Base-by-base conservation (phyloP, 192 early-diverging fungal species). In the Cetraspora pellucida region DNA sequence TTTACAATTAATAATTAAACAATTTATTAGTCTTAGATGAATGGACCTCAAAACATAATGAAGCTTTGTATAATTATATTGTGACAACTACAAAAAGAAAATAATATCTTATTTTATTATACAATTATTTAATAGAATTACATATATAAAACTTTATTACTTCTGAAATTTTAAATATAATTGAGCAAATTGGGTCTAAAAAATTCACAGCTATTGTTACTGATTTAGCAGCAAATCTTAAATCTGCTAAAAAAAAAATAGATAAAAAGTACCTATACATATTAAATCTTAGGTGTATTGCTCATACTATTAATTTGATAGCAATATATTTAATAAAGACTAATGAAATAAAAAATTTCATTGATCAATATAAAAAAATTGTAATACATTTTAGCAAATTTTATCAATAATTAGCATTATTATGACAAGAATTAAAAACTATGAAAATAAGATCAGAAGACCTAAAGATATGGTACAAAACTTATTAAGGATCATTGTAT, bases 241-340 rank as follows among this genome's bases (percentile, higher is more conserved):
- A n/a, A n/a, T n/a, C n/a, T n/a, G n/a, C n/a, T n/a, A 58, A n/a
- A n/a, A 58, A 64, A 64, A 43, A 27, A 31, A 31, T 30, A 2
- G 28, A 61, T 28, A 13, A 61, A 30, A 61, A 28, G 27, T 61
- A 61, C 14, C 0, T 1, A 11, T 3, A 61, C 14, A 37, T 37
- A 14, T 37, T 7, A 7, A 13, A 31, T 61, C 25, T 61, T 10
- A 10, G 60, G 30, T 61, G 28, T 37, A 1, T 3, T 1, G 60
- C 30, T 14, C 28, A 61, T 61, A 14, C 60, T 61, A 61, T 61
- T 30, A 61, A 61, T 13, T 61, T 31, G 13, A 61, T 61, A 61
- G 60, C 60, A 61, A 27, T 14, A 28, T 21, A 61, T 61, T 14
- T 61, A 14, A 27, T 61, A 30, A 60, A 60, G 27, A 19, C 27